Percentiles rank a stretch among this genome's conserved stretches.
Evolutionary conservation across 192 early-diverging fungal genomes (phyloP).

Genomic region (Coemansia sp.): DNA sequence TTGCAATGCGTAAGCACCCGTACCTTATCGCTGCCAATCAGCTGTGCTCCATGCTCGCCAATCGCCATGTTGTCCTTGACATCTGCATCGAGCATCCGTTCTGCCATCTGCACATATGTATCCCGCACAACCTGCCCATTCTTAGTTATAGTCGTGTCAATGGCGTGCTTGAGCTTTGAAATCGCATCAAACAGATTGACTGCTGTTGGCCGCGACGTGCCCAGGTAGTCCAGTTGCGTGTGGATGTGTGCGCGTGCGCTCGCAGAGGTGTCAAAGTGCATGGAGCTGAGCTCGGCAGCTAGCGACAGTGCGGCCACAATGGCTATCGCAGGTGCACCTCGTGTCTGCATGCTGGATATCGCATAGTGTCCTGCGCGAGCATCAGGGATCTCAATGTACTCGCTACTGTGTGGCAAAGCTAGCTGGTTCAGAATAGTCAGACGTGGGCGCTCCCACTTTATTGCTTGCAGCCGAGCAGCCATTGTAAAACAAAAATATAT

Average conservation of each 20-base stretch:
- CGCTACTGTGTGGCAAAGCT: constrained; percentile 78
- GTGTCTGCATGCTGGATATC: constrained; percentile 91
- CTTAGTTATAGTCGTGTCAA: not conserved
- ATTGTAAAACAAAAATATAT: not conserved
- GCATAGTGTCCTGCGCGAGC: constrained; percentile 76
- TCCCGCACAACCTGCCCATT: constrained; percentile 51
- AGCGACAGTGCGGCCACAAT: constrained; percentile 91
- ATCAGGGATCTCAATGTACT: constrained; percentile 67
- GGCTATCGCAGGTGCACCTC: constrained; percentile 94
- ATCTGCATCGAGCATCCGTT: constrained; percentile 83
- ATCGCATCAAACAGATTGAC: constrained; percentile 93
- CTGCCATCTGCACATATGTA: constrained; percentile 72
- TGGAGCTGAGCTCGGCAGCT: constrained; percentile 65
- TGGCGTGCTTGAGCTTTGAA: constrained; percentile 45
- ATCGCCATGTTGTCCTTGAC: constrained; percentile 86
- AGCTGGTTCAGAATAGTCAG: constrained; percentile 91
- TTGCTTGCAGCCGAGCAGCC: constrained; percentile 32
- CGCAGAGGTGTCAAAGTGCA: constrained; percentile 25
- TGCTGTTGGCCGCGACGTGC: constrained; percentile 91
- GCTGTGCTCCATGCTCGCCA: constrained; percentile 74
- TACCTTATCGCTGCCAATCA: constrained; percentile 4
- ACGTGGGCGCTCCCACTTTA: constrained; percentile 41
- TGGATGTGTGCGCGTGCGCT: constrained; percentile 58
- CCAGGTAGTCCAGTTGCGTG: constrained; percentile 70
- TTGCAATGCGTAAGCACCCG: constrained; percentile 74